Evolutionary conservation across 768 basidiomycete species (phyloP).

Genomic region (Lentinula sp.): DNA sequence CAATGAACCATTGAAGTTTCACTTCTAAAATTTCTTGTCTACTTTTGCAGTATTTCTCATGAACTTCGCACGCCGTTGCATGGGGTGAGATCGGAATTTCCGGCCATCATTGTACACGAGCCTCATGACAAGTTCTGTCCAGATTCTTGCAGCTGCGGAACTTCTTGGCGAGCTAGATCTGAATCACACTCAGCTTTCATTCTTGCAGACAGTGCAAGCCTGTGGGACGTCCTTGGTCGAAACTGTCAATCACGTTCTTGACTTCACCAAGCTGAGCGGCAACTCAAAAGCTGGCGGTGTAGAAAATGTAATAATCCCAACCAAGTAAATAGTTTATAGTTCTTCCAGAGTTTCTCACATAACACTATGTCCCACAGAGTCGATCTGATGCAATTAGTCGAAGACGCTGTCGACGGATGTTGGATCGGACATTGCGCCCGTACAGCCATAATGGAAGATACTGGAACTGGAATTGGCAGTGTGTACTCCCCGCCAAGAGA

Average conservation of each 20-base stretch:
- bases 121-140: background rate
- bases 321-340: constrained; percentile 40
- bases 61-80: constrained; percentile 89
- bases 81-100: constrained; percentile 44
- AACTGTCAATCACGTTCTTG: constrained; percentile 94
- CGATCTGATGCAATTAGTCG: constrained; percentile 75
- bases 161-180: constrained; percentile 82
- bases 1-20: background rate
- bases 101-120: background rate
- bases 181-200: constrained; percentile 76
- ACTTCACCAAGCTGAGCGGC: constrained; percentile 92
- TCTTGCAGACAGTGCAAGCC: constrained; percentile 89
- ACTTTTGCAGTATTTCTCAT: constrained; percentile 41
- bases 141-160: constrained; percentile 91
- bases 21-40: background rate
- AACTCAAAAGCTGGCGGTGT: constrained; percentile 74
- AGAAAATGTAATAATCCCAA: constrained; percentile 66
- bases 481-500: constrained; percentile 84
- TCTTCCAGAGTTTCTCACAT: constrained; percentile 16
- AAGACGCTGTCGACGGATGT: constrained; percentile 88
- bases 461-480: constrained; percentile 72
- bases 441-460: constrained; percentile 57
- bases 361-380: constrained; percentile 30
- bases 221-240: constrained; percentile 95
- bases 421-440: constrained; percentile 92